phyloP scores from a whole-genome alignment of 2,329 filamentous ascomycete genomes.

The Monilinia laxa region DNA sequence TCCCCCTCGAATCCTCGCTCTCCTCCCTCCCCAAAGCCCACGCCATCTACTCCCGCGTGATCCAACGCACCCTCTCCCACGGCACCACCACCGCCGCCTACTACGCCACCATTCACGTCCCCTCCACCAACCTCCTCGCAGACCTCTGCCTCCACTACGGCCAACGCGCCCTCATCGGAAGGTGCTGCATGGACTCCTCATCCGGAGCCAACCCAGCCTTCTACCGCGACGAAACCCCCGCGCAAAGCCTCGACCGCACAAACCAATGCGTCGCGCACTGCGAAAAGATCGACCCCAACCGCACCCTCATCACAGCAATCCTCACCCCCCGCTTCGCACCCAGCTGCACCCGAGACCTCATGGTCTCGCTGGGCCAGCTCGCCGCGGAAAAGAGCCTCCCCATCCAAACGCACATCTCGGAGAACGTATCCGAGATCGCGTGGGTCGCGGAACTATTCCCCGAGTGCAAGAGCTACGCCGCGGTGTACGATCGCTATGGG shows the following conservation, averaged over 20 bases:
- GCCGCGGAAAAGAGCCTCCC: slow-evolving; percentile 62
- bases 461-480: slow-evolving; percentile 61
- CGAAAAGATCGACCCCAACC: slow-evolving; percentile 60
- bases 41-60: slow-evolving; percentile 72
- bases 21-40: slow-evolving; percentile 60
- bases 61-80: slow-evolving; percentile 78
- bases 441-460: slow-evolving; percentile 73
- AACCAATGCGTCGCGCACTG: slow-evolving; percentile 65
- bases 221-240: slow-evolving; percentile 73
- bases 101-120: slow-evolving; percentile 85
- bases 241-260: slow-evolving; percentile 57
- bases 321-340: slow-evolving; percentile 73
- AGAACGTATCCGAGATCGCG: slow-evolving; percentile 72
- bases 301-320: slow-evolving; percentile 70
- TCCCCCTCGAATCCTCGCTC: slow-evolving; percentile 83
- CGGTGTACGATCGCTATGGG: slow-evolving; percentile 73
- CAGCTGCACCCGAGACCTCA: slow-evolving; percentile 57
- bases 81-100: slow-evolving; percentile 95
- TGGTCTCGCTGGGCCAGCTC: slow-evolving; percentile 63
- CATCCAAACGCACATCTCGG: slow-evolving; percentile 86
- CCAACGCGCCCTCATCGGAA: slow-evolving; percentile 86
- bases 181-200: slow-evolving; percentile 90
- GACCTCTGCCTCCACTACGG: slow-evolving; percentile 76
- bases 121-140: slow-evolving; percentile 86
- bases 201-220: slow-evolving; percentile 59